A percentile compares a stretch with the other conserved stretches of the same genome.
Conservation (phyloP, 177 flowering plant species). For the Vitis hybrid region DNA sequence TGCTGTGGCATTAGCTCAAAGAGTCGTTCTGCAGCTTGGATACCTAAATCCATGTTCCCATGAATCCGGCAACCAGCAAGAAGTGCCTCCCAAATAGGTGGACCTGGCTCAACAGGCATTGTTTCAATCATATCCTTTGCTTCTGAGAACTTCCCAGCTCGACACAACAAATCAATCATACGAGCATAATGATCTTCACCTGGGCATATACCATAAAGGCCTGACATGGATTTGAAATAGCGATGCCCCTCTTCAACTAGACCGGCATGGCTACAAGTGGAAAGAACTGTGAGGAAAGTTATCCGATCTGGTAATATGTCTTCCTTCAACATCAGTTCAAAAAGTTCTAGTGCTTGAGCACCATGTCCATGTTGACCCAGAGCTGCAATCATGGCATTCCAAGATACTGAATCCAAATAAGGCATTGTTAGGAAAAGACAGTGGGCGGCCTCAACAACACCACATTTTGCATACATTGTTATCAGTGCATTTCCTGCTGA, state of each 20-base stretch:
- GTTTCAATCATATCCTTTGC: slow-evolving; percentile 37
- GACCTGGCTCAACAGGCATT: slow-evolving; percentile 47
- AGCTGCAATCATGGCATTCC: slow-evolving; percentile 60
- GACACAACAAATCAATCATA: slow-evolving; percentile 49
- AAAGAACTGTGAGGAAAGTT: slow-evolving; percentile 49
- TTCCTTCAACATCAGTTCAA: slow-evolving; percentile 47
- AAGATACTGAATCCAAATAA: slow-evolving; percentile 36
- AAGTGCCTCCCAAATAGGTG: slow-evolving; percentile 54
- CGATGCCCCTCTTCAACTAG: slow-evolving; percentile 41
- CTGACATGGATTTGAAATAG: slow-evolving; percentile 43
- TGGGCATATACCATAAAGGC: slow-evolving; percentile 37
- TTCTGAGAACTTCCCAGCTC: slow-evolving; percentile 54
- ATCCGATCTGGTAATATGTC: slow-evolving; percentile 45
- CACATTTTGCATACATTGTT: slow-evolving; percentile 60
- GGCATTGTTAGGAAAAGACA: slow-evolving; percentile 36
- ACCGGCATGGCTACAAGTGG: slow-evolving; percentile 62
- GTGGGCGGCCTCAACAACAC: slow-evolving; percentile 41
- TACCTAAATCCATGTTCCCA: slow-evolving; percentile 47
- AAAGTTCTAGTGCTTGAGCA: slow-evolving; percentile 40
- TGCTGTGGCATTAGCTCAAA: slow-evolving; percentile 45
- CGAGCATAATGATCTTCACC: slow-evolving; percentile 66
- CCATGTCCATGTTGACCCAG: slow-evolving; percentile 63
- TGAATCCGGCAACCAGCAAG: slow-evolving; percentile 54
- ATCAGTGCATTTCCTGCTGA: slow-evolving; percentile 58
- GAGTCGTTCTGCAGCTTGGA: slow-evolving; percentile 46